These are phyloP conservation scores for Cetradonia linearis DNA, from an alignment of 495 filamentous ascomycete species.

Conservation along the genomic window DNA sequence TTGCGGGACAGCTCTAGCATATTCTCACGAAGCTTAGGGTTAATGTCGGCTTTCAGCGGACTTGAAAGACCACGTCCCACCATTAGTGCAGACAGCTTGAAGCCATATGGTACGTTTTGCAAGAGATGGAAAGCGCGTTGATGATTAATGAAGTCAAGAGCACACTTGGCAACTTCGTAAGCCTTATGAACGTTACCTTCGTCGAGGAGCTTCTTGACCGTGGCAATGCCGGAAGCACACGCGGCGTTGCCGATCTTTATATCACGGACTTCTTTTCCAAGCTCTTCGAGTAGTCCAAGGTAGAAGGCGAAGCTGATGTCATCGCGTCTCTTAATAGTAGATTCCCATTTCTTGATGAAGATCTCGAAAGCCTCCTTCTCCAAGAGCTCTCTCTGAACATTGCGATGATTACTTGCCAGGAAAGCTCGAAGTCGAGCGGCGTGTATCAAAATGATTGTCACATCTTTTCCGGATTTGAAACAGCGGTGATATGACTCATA, in stretches of 20 bases:
- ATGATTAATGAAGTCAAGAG: slow-evolving; percentile 47
- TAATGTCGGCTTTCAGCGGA: slow-evolving; percentile 30
- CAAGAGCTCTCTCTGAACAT: slow-evolving; percentile 36
- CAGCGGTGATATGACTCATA: slow-evolving; percentile 45
- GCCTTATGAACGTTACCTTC: slow-evolving; percentile 40
- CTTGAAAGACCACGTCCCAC: slow-evolving; percentile 39
- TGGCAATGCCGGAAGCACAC: slow-evolving; percentile 29
- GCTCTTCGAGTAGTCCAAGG: slow-evolving; percentile 41
- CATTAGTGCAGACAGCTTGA: slow-evolving; percentile 46
- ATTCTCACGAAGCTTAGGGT: slow-evolving; percentile 34
- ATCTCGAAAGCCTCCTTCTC: slow-evolving; percentile 46
- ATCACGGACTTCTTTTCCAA: slow-evolving; percentile 34
- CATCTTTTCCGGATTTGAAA: slow-evolving; percentile 34
- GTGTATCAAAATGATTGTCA: slow-evolving; percentile 40
- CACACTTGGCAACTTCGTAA: slow-evolving; percentile 41
- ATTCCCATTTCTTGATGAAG: slow-evolving; percentile 44
- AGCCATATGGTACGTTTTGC: slow-evolving; percentile 41
- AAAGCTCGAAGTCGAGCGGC: slow-evolving; percentile 44
- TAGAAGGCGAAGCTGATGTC: slow-evolving; percentile 39
- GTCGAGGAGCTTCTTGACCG: slow-evolving; percentile 37
- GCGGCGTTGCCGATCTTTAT: slow-evolving; percentile 33
- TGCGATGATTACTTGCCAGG: slow-evolving; percentile 39
- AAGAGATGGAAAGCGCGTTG: slow-evolving; percentile 42
- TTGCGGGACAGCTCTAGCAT: slow-evolving; percentile 46
- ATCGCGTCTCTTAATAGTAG: slow-evolving; percentile 31